Evolutionary conservation across 2,329 filamentous ascomycete genomes (phyloP), one percentile per base, ranked within the genome.

Genomic region (Exophiala phaeomuriformis): DNA sequence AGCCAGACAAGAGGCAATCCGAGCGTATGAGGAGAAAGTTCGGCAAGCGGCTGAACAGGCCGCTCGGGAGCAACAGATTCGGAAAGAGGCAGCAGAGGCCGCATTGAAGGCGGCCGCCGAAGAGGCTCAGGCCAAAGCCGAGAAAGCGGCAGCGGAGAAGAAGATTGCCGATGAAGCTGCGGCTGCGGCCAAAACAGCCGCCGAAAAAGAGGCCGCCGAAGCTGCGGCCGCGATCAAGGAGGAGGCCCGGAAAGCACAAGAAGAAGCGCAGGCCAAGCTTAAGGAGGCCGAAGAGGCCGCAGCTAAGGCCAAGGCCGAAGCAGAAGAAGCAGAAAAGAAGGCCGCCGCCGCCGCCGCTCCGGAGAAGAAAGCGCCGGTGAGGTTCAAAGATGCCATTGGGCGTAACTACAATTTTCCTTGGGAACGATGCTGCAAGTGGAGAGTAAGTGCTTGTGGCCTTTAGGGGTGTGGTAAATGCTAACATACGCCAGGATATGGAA

Each of bases 331-430:
- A 5, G 58, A 63, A 8, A 62, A 64, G 35, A 65, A 67, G 8
- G 65, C 65, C n/a, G 66, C 59, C 30, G 64, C 64, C 30, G 61
- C 59, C 12, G 66, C 69, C n/a, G 73, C 76, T 1, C 75, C 79
- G n/a, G 74, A 77, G 52, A 76, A 77, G 61, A 86, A 88, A 68
- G 76, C 83, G 41, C 88, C 87, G 2, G 88, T 95, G 68, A 85
- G 84, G 62, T 95, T 95, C 73, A 94, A 94, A 71, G 90, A 96
- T 67, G 90, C 90, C 0, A 83, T 96, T 10, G 88, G 88, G 32
- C 80, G 90, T 61, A 95, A 94, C 69, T 96, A 94, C 68, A 93
- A 83, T 70, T 95, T 96, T 65, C 90, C 90, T 1, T 95, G 85
- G 71, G 82, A 90, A 59, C 69, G 94, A 31, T 95, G 90, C 69